Evolutionary conservation across 1,284 basidiomycete genomes (phyloP).

Genomic region (Apiotrichum mycotoxinovorans): DNA sequence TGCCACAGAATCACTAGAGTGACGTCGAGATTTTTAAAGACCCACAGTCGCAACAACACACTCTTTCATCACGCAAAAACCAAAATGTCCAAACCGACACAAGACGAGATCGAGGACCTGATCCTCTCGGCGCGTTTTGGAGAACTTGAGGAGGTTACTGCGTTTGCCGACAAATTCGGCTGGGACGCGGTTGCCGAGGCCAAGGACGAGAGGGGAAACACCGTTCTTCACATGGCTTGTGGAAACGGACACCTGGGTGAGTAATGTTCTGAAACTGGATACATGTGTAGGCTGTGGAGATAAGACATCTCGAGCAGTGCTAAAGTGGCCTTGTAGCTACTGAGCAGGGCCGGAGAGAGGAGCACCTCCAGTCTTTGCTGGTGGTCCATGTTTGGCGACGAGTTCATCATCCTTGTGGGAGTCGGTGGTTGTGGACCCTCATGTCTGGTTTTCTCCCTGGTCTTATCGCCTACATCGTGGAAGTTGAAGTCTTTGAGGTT

Average conservation of each 20-base stretch:
- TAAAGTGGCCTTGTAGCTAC: too few species aligned
- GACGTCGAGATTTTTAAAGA: background rate
- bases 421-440: too few species aligned
- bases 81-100: slow-evolving; percentile 20
- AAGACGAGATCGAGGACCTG: slow-evolving; percentile 69
- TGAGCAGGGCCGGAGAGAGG: too few species aligned
- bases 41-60: background rate
- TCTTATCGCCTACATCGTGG: too few species aligned
- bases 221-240: slow-evolving; percentile 73
- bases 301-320: background rate
- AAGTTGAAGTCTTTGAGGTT: too few species aligned
- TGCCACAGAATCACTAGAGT: background rate
- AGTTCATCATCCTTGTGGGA: too few species aligned
- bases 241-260: slow-evolving; percentile 82
- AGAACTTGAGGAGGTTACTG: slow-evolving; percentile 69
- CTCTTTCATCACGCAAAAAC: background rate
- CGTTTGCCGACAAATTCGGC: slow-evolving; percentile 63
- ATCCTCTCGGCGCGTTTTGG: slow-evolving; percentile 81
- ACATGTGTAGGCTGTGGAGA: too few species aligned
- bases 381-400: too few species aligned
- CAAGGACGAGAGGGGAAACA: slow-evolving; percentile 73
- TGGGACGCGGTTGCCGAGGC: slow-evolving; percentile 55
- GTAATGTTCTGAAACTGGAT: slow-evolving; percentile 34
- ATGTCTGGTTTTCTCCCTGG: too few species aligned
- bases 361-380: too few species aligned